These are phyloP conservation scores for Nicotiana rustica DNA, from an alignment of 305 asterid species.

Conservation along the genomic window DNA sequence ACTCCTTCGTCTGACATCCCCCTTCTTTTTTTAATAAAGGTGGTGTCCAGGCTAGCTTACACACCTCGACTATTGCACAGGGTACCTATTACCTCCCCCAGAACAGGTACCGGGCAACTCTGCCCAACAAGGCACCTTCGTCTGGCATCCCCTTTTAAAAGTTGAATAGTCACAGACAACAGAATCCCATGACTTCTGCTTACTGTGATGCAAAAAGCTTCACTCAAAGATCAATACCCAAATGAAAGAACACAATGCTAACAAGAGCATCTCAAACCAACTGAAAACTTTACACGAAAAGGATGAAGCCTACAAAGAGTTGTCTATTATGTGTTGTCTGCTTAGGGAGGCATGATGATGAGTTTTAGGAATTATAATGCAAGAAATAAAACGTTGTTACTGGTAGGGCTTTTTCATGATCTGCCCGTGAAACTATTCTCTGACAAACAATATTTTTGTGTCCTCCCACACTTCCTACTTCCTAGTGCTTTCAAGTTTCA, in stretches of 20 bases:
- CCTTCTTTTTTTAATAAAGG: too few relatives aligned
- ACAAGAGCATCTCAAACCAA: not conserved
- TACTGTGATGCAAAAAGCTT: not conserved
- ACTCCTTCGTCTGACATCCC: too few relatives aligned
- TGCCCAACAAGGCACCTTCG: not conserved
- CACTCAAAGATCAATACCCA: not conserved
- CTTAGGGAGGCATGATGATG: not conserved
- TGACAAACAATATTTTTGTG: not conserved
- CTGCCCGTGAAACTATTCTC: not conserved
- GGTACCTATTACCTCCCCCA: too few relatives aligned
- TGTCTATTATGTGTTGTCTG: not conserved
- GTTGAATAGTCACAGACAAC: not conserved
- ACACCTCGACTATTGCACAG: too few relatives aligned
- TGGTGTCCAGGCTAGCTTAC: too few relatives aligned
- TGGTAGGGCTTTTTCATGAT: not conserved
- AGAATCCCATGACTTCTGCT: not conserved
- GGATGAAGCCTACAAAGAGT: not conserved
- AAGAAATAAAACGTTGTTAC: not conserved
- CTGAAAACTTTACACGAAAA: not conserved
- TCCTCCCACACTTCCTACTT: not conserved
- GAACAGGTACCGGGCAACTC: too few relatives aligned
- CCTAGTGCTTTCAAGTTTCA: not conserved
- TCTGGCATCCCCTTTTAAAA: not conserved
- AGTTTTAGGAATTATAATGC: not conserved
- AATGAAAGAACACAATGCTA: not conserved